Percentiles rank a stretch among this genome's conserved stretches.
phyloP scores from a whole-genome alignment of 2,329 filamentous ascomycete species.

The Trichoderma atroviride region DNA sequence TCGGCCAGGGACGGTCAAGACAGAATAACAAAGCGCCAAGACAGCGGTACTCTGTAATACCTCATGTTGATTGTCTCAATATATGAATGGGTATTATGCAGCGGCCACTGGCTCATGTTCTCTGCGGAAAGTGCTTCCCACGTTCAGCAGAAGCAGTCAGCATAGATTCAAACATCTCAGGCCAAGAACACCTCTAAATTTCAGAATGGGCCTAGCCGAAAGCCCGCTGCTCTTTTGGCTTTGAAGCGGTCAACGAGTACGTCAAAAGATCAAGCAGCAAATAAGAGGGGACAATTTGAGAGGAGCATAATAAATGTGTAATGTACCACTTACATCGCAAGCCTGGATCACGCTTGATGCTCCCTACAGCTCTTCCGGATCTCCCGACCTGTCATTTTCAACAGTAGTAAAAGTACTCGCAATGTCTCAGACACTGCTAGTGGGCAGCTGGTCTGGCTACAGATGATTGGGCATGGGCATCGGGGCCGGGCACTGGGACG shows the following conservation, averaged over 20 bases:
- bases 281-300: background rate
- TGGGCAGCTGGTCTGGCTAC: background rate
- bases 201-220: background rate
- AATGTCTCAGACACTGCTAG: background rate
- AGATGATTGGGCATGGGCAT: background rate
- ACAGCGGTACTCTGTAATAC: too few species aligned
- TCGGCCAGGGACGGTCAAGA: too few species aligned
- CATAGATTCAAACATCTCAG: too few species aligned
- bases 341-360: background rate
- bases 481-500: background rate
- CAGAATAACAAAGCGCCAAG: too few species aligned
- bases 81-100: too few species aligned
- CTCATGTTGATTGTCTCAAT: too few species aligned
- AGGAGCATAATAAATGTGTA: background rate
- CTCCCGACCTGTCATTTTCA: background rate
- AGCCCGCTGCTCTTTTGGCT: background rate
- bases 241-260: background rate
- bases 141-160: too few species aligned
- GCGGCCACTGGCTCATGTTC: too few species aligned
- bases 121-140: too few species aligned
- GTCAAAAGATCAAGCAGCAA: background rate
- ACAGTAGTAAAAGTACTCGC: background rate
- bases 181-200: too few species aligned
- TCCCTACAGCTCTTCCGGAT: background rate
- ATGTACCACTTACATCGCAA: background rate